phyloP scores from a whole-genome alignment of 768 basidiomycete genomes.

The Phylloporus arenicola region DNA sequence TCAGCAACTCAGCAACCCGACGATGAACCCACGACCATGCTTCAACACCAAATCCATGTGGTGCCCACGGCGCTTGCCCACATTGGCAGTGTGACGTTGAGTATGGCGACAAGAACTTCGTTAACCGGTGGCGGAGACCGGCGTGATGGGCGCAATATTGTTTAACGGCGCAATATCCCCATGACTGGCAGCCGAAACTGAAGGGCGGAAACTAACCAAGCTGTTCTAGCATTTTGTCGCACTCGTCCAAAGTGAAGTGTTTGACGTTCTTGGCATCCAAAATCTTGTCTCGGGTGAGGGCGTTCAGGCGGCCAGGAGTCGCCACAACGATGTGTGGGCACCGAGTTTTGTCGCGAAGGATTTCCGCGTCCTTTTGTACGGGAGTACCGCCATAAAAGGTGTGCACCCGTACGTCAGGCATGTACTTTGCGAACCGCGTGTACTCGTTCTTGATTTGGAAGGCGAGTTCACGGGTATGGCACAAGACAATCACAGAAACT shows the following conservation, averaged over 20 bases:
- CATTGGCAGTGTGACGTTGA: constrained; percentile 36
- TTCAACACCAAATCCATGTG: constrained; percentile 36
- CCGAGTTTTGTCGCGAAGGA: constrained; percentile 90
- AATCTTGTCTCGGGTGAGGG: constrained; percentile 91
- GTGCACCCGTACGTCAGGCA: constrained; percentile 96
- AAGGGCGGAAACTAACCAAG: constrained; percentile 90
- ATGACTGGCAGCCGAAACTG: constrained; percentile 60
- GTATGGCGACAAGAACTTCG: constrained; percentile 35
- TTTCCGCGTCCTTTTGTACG: constrained; percentile 88
- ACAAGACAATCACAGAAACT: constrained; percentile 95
- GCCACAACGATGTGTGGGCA: constrained; percentile 99
- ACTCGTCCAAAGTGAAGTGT: constrained; percentile 99
- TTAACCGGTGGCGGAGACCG: constrained; percentile 29
- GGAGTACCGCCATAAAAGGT: constrained; percentile 98
- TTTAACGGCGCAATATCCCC: constrained; percentile 39
- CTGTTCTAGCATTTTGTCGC: constrained; percentile 99
- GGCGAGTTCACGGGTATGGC: constrained; percentile 98
- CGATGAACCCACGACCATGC: constrained; percentile 34
- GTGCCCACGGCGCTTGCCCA: constrained; percentile 36
- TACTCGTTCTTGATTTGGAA: constrained; percentile 99
- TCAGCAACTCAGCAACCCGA: constrained; percentile 35
- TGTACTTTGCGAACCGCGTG: constrained; percentile 98
- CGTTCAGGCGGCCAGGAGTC: constrained; percentile 95
- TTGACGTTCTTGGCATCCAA: constrained; percentile 95
- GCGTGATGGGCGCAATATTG: constrained; percentile 40